A percentile compares a stretch with the other conserved stretches of the same genome.
Conservation (phyloP, 2,329 filamentous ascomycete genomes). For the Mycosphaerella sp. region DNA sequence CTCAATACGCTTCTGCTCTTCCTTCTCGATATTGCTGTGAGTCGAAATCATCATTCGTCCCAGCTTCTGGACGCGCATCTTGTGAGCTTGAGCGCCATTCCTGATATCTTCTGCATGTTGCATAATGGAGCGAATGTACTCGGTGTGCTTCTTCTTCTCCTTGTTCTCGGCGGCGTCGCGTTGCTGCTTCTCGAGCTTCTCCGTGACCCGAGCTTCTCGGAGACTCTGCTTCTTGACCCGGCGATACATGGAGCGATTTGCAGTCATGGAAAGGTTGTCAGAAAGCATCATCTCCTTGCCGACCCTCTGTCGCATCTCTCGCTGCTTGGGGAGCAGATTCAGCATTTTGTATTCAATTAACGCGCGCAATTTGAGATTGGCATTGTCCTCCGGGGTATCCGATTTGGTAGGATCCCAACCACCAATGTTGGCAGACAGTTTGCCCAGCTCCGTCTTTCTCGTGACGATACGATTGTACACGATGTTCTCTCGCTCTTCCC, state of each 20-base stretch:
- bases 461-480: slow-evolving; percentile 86
- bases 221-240: slow-evolving; percentile 96
- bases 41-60: slow-evolving; percentile 82
- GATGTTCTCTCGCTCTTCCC: slow-evolving; percentile 79
- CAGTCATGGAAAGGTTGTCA: slow-evolving; percentile 94
- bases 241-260: slow-evolving; percentile 83
- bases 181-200: slow-evolving; percentile 99
- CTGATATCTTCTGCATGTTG: slow-evolving; percentile 74
- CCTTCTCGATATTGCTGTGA: slow-evolving; percentile 95
- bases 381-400: slow-evolving; percentile 64
- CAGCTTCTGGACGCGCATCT: slow-evolving; percentile 73
- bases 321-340: slow-evolving; percentile 80
- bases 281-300: slow-evolving; percentile 90
- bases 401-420: slow-evolving; percentile 73
- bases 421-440: slow-evolving; percentile 75
- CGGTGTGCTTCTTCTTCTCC: slow-evolving; percentile 94
- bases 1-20: slow-evolving; percentile 98
- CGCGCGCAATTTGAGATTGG: slow-evolving; percentile 77
- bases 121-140: slow-evolving; percentile 82
- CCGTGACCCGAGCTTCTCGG: slow-evolving; percentile 90
- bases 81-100: slow-evolving; percentile 59
- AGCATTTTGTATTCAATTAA: slow-evolving; percentile 95
- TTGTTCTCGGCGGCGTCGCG: slow-evolving; percentile 91
- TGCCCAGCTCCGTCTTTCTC: slow-evolving; percentile 75
- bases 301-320: slow-evolving; percentile 75